Percentiles rank a stretch among this genome's conserved stretches.
Conservation (phyloP, 305 asterid species). For the Andrographis paniculata region DNA sequence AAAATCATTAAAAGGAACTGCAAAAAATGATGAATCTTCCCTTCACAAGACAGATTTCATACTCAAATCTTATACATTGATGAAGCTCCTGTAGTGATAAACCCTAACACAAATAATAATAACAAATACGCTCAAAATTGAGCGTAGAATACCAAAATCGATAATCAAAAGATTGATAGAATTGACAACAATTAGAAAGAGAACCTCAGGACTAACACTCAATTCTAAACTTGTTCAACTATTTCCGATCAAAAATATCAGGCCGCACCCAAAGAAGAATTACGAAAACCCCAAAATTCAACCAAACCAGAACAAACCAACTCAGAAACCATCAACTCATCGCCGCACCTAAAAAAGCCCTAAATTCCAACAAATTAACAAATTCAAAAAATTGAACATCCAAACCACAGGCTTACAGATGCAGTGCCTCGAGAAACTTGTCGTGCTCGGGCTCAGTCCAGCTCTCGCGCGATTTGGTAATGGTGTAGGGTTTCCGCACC, state of each 20-base stretch:
- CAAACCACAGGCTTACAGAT: conserved; percentile 52
- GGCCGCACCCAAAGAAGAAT: neutral
- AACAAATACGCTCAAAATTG: neutral
- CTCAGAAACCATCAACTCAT: conserved; percentile 1
- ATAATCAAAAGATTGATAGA: too few relatives aligned
- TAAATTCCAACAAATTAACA: conserved; percentile 7
- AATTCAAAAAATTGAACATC: neutral
- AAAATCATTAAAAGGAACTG: too few relatives aligned
- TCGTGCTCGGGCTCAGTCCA: conserved; percentile 97
- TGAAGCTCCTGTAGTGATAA: too few relatives aligned
- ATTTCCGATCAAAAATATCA: too few relatives aligned
- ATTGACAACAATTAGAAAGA: too few relatives aligned
- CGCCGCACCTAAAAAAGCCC: conserved; percentile 30
- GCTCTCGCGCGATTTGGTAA: conserved; percentile 82
- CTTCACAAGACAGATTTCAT: too few relatives aligned
- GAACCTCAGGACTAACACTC: too few relatives aligned
- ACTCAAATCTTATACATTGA: too few relatives aligned
- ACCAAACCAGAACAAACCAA: neutral
- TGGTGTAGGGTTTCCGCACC: conserved; percentile 78
- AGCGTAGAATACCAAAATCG: conserved; percentile 8
- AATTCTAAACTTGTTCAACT: too few relatives aligned
- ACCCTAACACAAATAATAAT: too few relatives aligned
- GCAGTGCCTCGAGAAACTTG: conserved; percentile 88
- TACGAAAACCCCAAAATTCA: conserved; percentile 18
- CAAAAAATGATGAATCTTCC: too few relatives aligned